Conservation (phyloP, 306 rosid species). For the Quercus dentata region DNA sequence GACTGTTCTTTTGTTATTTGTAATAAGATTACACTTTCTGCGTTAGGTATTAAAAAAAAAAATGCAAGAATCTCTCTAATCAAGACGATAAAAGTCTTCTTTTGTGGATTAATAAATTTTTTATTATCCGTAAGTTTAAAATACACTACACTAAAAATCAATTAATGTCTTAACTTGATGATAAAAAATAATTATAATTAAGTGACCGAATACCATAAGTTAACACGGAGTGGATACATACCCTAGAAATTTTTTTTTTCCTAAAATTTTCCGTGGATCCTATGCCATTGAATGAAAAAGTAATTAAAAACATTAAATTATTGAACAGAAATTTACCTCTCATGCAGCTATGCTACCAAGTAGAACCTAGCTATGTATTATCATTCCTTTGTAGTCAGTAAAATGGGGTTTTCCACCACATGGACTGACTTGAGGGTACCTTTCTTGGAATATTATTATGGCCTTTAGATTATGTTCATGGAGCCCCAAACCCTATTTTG, state of each 20-base stretch:
- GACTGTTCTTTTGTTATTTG: not conserved
- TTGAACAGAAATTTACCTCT: not conserved
- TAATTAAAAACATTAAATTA: not conserved
- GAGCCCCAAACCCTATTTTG: constrained; percentile 62
- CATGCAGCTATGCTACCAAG: not conserved
- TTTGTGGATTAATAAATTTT: not conserved
- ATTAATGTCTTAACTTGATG: no score
- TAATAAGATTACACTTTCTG: not conserved
- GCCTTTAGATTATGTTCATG: constrained; percentile 30
- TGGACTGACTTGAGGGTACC: not conserved
- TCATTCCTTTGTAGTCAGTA: not conserved
- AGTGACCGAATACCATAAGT: no score
- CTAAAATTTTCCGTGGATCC: not conserved
- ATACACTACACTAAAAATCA: no score
- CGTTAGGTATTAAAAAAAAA: not conserved
- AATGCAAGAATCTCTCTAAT: not conserved
- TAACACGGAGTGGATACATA: no score
- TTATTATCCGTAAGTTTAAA: no score
- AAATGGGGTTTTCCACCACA: not conserved
- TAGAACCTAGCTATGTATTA: not conserved
- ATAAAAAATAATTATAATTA: no score
- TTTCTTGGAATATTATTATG: constrained; percentile 11
- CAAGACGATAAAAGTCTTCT: not conserved
- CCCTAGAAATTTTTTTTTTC: not conserved
- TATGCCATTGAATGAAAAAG: not conserved